Conservation (phyloP, 768 basidiomycete genomes). For the Cystoderma amianthinum region DNA sequence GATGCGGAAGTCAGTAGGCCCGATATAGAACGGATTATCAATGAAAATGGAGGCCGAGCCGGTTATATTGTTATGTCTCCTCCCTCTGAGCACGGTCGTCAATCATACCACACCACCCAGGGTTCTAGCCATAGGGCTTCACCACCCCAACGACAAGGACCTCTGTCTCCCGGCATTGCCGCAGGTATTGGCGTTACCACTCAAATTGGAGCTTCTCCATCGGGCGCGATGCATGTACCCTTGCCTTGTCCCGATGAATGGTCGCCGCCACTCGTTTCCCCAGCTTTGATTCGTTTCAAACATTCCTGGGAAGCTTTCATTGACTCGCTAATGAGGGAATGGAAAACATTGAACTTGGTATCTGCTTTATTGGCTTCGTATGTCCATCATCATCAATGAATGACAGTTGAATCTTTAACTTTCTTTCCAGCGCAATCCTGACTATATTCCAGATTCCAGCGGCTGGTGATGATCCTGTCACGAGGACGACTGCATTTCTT, state of each 20-base stretch:
- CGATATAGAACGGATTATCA: slow-evolving; percentile 55
- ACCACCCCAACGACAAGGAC: too few species aligned
- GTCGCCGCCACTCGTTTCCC: slow-evolving; percentile 48
- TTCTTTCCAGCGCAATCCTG: not conserved
- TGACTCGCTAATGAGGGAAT: slow-evolving; percentile 67
- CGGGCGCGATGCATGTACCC: slow-evolving; percentile 12
- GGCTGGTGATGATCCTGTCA: slow-evolving; percentile 35
- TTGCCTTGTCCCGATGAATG: slow-evolving; percentile 50
- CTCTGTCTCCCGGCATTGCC: slow-evolving; percentile 12
- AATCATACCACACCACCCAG: slow-evolving; percentile 1
- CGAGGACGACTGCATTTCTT: slow-evolving; percentile 43
- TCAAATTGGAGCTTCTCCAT: slow-evolving; percentile 14
- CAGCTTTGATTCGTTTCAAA: slow-evolving; percentile 59
- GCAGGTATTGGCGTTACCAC: slow-evolving; percentile 18
- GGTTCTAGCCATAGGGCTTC: too few species aligned
- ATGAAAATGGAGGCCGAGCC: slow-evolving; percentile 22
- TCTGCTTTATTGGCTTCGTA: slow-evolving; percentile 53
- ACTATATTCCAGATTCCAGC: not conserved
- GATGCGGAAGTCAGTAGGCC: slow-evolving; percentile 74
- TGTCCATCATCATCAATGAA: slow-evolving; percentile 8
- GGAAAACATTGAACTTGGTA: slow-evolving; percentile 62
- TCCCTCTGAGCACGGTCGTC: not conserved
- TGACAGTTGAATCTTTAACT: not conserved
- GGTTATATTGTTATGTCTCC: not conserved
- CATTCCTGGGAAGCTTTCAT: slow-evolving; percentile 68